Base-by-base conservation (phyloP, 2,329 filamentous ascomycete genomes). In the Hyphodiscus sp. region DNA sequence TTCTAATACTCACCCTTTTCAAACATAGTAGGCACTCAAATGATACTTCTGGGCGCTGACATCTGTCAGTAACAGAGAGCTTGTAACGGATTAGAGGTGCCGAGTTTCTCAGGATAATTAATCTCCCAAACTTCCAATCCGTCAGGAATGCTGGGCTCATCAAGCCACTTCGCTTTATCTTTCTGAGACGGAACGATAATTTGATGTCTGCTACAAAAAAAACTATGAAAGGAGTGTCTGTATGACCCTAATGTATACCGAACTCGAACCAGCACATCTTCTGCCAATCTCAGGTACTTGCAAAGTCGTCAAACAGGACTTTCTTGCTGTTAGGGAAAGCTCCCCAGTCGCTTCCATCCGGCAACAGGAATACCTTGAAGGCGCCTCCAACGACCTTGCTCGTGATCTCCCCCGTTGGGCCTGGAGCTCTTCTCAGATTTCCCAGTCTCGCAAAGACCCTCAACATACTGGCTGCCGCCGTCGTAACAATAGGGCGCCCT, bases 401-500 rank as follows among this genome's bases (percentile, higher is more conserved):
- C 33, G 33, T 38, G 11, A 38, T 38, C 33, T 38, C 33, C 4
- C 33, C 33, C 4, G 33, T 10, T 2, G 33, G 33, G 11, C 33
- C 33, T 2, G 33, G 33, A n/a, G 33, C 33, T 38, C 11, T 38
- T 38, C 33, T 38, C 33, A 38, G 13, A n/a, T 38, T 38, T n/a
- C 33, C 33, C 33, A 38, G 13, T n/a, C 33, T 38, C 4, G 33
- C 33, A 38, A 38, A 38, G 33, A 38, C 33, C 11, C 33, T 38
- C 33, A 38, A 38, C 33, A 38, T 38, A n/a, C 33, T 38, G 13
- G 33, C 33, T 38, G 33, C 33, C 13, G 33, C 33, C 33, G 33
- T 38, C 33, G 33, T 38, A n/a, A 38, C 33, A 30, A 75, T 73
- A 19, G 77, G 71, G 61, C 74, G 74, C 1, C 84, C 85, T 0